These are phyloP conservation scores for Populus hybrid DNA, from an alignment of 441 rosid genomes.

Conservation along the genomic window DNA sequence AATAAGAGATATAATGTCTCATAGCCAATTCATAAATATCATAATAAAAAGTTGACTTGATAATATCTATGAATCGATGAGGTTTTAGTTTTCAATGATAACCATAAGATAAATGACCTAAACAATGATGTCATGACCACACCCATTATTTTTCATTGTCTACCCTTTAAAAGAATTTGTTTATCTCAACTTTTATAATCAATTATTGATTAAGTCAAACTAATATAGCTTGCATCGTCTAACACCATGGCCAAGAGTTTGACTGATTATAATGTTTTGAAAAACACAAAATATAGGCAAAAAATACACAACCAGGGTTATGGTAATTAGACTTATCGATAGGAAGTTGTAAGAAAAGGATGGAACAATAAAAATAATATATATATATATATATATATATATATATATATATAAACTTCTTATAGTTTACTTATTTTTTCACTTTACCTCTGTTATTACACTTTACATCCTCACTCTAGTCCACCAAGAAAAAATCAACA, in stretches of 20 bases:
- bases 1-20: background rate
- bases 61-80: too few species aligned
- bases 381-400: too few species aligned
- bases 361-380: background rate
- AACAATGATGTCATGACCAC: background rate
- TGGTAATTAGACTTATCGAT: too few species aligned
- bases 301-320: too few species aligned
- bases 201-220: background rate
- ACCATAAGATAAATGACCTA: too few species aligned
- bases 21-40: background rate
- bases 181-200: background rate
- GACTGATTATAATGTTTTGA: too few species aligned
- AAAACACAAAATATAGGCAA: background rate
- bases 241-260: background rate
- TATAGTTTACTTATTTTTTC: background rate
- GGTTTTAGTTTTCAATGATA: too few species aligned
- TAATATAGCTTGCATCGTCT: background rate
- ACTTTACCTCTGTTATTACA: too few species aligned
- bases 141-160: background rate
- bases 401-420: too few species aligned
- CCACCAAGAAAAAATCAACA: background rate
- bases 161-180: background rate
- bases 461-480: too few species aligned
- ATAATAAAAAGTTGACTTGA: too few species aligned
- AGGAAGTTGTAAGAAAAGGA: background rate